phyloP scores from a whole-genome alignment of 2,329 filamentous ascomycete genomes.

The Microsporum audouinii region DNA sequence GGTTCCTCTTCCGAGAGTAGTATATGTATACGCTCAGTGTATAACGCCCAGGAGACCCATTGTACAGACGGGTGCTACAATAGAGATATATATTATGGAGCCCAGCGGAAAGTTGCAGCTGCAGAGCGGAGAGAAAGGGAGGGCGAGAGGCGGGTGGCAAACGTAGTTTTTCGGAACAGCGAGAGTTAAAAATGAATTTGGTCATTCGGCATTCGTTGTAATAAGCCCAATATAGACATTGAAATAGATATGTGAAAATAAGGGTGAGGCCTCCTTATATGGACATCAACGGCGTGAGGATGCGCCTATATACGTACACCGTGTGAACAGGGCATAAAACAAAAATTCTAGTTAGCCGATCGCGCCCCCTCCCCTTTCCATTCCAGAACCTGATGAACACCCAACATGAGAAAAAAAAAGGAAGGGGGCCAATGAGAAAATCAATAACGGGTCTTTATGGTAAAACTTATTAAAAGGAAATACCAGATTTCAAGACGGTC shows the following conservation, averaged over 20 bases:
- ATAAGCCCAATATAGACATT: neutral
- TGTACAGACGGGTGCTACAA: neutral
- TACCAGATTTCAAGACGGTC: neutral
- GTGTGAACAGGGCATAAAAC: neutral
- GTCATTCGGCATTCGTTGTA: too few species aligned
- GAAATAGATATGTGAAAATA: neutral
- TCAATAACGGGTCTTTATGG: neutral
- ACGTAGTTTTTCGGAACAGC: too few species aligned
- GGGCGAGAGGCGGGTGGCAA: too few species aligned
- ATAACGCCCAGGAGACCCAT: neutral
- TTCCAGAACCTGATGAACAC: neutral
- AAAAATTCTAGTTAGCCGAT: neutral
- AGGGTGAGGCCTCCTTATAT: neutral
- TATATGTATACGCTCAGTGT: neutral
- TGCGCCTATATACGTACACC: neutral
- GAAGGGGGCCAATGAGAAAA: neutral
- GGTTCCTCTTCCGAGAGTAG: neutral
- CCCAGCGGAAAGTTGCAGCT: neutral
- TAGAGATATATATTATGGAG: neutral
- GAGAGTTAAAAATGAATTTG: too few species aligned
- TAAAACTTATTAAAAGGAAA: neutral
- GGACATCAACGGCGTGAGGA: neutral
- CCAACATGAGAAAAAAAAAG: neutral
- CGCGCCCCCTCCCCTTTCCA: neutral
- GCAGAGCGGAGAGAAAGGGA: too few species aligned